A percentile compares a stretch with the other conserved stretches of the same genome.
Evolutionary conservation across 805 yeast genomes (phyloP).

Genomic region (Trichomonascus vanleenenianus): DNA sequence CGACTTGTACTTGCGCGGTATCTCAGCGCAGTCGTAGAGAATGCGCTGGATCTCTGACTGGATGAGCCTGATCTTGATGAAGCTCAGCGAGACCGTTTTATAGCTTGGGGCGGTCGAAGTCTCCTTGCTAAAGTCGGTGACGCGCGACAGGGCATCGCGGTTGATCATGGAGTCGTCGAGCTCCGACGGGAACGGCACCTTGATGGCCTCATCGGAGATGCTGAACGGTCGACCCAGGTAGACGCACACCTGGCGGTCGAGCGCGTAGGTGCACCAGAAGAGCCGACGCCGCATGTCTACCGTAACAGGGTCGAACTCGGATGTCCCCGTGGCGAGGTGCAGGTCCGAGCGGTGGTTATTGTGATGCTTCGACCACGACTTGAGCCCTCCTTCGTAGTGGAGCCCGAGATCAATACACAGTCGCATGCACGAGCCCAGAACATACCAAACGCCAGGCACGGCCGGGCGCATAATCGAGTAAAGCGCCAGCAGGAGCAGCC

Average conservation of each 20-base stretch:
- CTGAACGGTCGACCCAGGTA: constrained; percentile 85
- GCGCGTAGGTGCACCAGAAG: constrained; percentile 84
- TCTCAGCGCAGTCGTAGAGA: constrained; percentile 60
- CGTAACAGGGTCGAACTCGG: constrained; percentile 40
- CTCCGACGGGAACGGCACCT: constrained; percentile 62
- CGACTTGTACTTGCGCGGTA: constrained; percentile 54
- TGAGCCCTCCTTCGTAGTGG: constrained; percentile 50
- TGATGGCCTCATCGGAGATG: constrained; percentile 72
- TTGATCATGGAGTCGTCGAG: constrained; percentile 63
- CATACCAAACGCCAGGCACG: constrained; percentile 89
- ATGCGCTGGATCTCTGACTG: constrained; percentile 73
- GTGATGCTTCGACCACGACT: constrained; percentile 16
- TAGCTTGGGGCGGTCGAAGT: constrained; percentile 42
- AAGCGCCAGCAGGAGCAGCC: constrained; percentile 55
- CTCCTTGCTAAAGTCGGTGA: constrained; percentile 5
- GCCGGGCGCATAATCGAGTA: constrained; percentile 86
- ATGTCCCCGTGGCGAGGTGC: background rate
- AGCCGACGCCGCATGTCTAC: constrained; percentile 65
- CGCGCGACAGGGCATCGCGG: constrained; percentile 21
- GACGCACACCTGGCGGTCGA: constrained; percentile 81
- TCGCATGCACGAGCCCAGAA: constrained; percentile 71
- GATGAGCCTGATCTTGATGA: constrained; percentile 61
- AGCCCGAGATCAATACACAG: constrained; percentile 78
- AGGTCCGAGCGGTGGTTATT: constrained; percentile 3
- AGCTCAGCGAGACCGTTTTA: constrained; percentile 57